Evolutionary conservation across 371 early-diverging fungal species (phyloP), one percentile per base, ranked within the genome.

Genomic region (Saksenaea oblongispora): DNA sequence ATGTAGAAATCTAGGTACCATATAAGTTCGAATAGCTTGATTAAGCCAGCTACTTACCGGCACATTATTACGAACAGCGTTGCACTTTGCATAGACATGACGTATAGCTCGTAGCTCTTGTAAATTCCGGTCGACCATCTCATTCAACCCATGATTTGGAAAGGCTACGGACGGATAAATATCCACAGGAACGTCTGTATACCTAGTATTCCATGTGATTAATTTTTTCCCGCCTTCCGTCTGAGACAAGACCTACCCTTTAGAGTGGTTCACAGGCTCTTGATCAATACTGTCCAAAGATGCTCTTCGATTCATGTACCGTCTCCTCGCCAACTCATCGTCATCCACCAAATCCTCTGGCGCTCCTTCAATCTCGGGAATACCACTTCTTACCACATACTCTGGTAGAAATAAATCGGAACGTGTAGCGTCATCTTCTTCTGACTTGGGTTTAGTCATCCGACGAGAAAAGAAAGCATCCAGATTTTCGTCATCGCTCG

Each of bases 51-150:
- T 22, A 64, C 78, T 78, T 66, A 87, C 80, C 10, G 88, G 84
- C n/a, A 79, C 58, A 61, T 89, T 85, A 42, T 90, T 84, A 60
- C 76, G 82, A 15, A 87, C 78, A 15, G 89, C 85, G 72, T 88
- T 82, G 63, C 94, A 91, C 70, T 93, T 91, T 57, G 84, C 69
- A 69, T 93, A 90, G 4, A 91, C 74, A 17, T 81, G 78, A 51
- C 94, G 89, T 34, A 93, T 88, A 60, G 84, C 76, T 56, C 83
- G 73, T 39, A 93, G 67, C 28, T 82, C 74, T 14, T 86, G 80
- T 7, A 89, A 71, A 66, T 88, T 88, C n/a, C 76, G 79, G 26
- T 88, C 89, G 59, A 91, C 87, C 41, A 70, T 72, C 13, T 72
- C 75, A 56, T 75, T 78, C 67, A 89, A 67, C 1, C 83, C 80